These are phyloP conservation scores for Ensete glaucum DNA, from an alignment of 176 grass and related monocot genomes.

Conservation along the genomic window DNA sequence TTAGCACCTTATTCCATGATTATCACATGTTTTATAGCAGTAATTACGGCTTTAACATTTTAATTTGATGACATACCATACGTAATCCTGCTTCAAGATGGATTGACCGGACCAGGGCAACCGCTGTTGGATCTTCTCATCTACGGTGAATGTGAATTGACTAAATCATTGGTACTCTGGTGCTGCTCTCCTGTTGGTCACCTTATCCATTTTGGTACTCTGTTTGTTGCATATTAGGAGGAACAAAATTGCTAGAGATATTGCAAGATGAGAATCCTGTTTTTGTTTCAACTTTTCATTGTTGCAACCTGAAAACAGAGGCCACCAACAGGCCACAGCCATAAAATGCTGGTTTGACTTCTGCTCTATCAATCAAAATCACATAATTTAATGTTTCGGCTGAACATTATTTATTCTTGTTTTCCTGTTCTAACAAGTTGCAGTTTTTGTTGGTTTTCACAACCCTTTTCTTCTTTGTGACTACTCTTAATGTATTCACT, in stretches of 20 bases:
- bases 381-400: not conserved
- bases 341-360: not conserved
- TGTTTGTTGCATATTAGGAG: not conserved
- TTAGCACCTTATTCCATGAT: not conserved
- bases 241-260: constrained; percentile 5
- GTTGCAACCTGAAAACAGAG: not conserved
- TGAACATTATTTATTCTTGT: not conserved
- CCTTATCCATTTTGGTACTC: not conserved
- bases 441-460: not conserved
- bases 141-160: not conserved
- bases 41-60: not conserved
- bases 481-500: too few relatives aligned
- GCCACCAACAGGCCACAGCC: not conserved
- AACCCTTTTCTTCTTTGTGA: not conserved
- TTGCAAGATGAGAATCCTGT: not conserved
- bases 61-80: not conserved
- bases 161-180: not conserved
- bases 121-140: not conserved
- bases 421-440: not conserved
- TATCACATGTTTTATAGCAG: constrained; percentile 5
- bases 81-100: not conserved
- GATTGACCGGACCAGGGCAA: not conserved
- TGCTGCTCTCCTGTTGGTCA: not conserved
- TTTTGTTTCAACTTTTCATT: not conserved
- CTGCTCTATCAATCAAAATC: not conserved